phyloP scores from a whole-genome alignment of 768 basidiomycete species.

The Fomitopsis pulvina region DNA sequence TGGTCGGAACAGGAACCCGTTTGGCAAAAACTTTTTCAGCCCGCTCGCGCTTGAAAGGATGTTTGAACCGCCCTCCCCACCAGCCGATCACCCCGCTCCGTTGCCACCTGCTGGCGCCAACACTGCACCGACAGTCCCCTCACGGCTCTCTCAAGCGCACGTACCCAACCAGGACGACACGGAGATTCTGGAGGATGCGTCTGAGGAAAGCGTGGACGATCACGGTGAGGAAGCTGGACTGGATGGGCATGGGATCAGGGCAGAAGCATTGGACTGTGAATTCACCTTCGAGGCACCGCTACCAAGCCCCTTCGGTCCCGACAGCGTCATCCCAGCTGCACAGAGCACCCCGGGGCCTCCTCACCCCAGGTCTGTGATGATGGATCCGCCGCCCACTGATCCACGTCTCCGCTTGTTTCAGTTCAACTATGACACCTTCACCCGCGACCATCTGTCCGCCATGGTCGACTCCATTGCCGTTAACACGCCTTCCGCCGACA shows the following conservation, averaged over 20 bases:
- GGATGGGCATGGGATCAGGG: background rate
- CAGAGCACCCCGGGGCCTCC: slow-evolving; percentile 51
- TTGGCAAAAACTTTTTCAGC: slow-evolving; percentile 80
- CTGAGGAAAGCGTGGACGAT: background rate
- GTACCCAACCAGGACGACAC: slow-evolving; percentile 21
- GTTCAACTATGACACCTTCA: slow-evolving; percentile 94
- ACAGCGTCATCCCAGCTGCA: slow-evolving; percentile 38
- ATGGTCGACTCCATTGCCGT: slow-evolving; percentile 94
- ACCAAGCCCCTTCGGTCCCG: slow-evolving; percentile 25
- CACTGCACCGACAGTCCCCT: slow-evolving; percentile 21
- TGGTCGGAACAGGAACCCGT: slow-evolving; percentile 49
- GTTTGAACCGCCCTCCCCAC: slow-evolving; percentile 92
- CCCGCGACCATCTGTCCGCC: slow-evolving; percentile 87
- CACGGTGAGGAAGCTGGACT: background rate
- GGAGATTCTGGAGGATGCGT: slow-evolving; percentile 4
- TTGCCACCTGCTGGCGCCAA: slow-evolving; percentile 16
- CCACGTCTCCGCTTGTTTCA: slow-evolving; percentile 83
- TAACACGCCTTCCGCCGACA: slow-evolving; percentile 56
- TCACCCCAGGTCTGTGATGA: slow-evolving; percentile 13
- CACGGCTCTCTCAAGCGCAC: slow-evolving; percentile 32
- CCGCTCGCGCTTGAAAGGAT: slow-evolving; percentile 82
- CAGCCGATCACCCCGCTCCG: slow-evolving; percentile 25
- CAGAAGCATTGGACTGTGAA: slow-evolving; percentile 32
- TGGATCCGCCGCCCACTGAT: slow-evolving; percentile 44
- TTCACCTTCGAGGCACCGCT: slow-evolving; percentile 75